These are phyloP conservation scores for Tremellales sp. DNA, from an alignment of 1,284 basidiomycete species.

Conservation along the genomic window DNA sequence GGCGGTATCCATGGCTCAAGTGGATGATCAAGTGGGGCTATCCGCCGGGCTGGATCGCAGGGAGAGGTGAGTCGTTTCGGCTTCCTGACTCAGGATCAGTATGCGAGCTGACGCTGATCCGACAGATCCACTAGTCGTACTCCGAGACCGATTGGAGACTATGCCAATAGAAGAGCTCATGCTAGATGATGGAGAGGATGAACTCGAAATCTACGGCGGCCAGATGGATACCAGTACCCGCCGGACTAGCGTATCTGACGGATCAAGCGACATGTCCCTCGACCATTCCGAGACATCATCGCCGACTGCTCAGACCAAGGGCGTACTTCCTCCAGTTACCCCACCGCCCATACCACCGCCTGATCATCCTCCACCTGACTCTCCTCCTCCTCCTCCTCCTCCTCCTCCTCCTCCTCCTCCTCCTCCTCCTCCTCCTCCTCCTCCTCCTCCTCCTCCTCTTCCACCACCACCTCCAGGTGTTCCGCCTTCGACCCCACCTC, in stretches of 20 bases:
- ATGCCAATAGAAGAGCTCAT: constrained; percentile 2
- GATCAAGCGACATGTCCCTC: background rate
- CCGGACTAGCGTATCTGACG: too few species aligned
- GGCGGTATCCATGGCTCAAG: constrained; percentile 18
- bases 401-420: constrained; percentile 4
- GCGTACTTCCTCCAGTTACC: background rate
- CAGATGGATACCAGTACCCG: constrained; percentile 6
- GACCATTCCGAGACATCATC: background rate
- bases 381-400: constrained; percentile 1
- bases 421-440: constrained; percentile 4
- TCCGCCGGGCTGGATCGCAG: constrained; percentile 24
- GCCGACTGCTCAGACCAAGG: background rate
- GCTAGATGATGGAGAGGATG: constrained; percentile 9
- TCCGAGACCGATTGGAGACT: constrained; percentile 3
- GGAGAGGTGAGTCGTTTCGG: constrained; percentile 13
- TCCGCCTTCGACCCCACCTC: background rate
- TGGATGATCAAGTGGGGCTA: constrained; percentile 26
- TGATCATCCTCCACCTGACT: background rate
- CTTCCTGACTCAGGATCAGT: background rate
- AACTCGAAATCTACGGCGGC: constrained; percentile 14
- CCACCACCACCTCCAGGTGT: background rate
- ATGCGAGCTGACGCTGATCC: background rate
- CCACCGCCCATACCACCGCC: background rate
- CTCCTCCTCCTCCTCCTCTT: background rate
- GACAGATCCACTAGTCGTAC: constrained; percentile 15